phyloP scores from a whole-genome alignment of 2,329 filamentous ascomycete species.

The Orbilia brochopaga region DNA sequence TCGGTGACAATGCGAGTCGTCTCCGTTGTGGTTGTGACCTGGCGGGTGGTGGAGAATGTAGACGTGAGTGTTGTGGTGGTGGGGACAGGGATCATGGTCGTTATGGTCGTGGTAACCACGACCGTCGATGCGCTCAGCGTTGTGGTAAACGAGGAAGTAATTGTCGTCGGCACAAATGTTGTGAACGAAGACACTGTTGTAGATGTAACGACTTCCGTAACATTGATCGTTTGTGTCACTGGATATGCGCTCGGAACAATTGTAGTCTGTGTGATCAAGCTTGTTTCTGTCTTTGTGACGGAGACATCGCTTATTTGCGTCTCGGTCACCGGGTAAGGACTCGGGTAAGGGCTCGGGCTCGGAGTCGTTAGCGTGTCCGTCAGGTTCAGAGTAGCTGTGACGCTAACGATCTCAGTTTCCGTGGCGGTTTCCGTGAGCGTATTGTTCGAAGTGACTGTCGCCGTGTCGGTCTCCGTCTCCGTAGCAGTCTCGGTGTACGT shows the following conservation, averaged over 20 bases:
- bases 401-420: conserved; percentile 2
- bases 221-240: conserved; percentile 36
- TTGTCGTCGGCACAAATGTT: conserved; percentile 35
- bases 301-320: conserved; percentile 6
- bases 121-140: conserved; percentile 21
- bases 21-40: conserved; percentile 23
- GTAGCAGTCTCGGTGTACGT: conserved; percentile 13
- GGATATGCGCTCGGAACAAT: conserved; percentile 37
- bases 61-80: conserved; percentile 18
- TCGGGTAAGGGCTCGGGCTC: neutral
- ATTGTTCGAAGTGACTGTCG: conserved; percentile 3
- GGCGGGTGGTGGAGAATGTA: conserved; percentile 16
- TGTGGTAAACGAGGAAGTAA: conserved; percentile 43
- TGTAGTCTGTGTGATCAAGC: conserved; percentile 38
- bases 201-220: conserved; percentile 30
- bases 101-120: conserved; percentile 27
- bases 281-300: conserved; percentile 35
- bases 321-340: too few relatives aligned
- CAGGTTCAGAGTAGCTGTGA: neutral
- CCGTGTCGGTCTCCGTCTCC: conserved; percentile 14
- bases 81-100: conserved; percentile 24
- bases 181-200: conserved; percentile 33
- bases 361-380: conserved; percentile 8
- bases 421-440: conserved; percentile 11
- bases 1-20: conserved; percentile 31